Evolutionary conservation across 116 monocot genomes (phyloP), one percentile per base, ranked within the genome.

Genomic region (Phalaenopsis hybrid): DNA sequence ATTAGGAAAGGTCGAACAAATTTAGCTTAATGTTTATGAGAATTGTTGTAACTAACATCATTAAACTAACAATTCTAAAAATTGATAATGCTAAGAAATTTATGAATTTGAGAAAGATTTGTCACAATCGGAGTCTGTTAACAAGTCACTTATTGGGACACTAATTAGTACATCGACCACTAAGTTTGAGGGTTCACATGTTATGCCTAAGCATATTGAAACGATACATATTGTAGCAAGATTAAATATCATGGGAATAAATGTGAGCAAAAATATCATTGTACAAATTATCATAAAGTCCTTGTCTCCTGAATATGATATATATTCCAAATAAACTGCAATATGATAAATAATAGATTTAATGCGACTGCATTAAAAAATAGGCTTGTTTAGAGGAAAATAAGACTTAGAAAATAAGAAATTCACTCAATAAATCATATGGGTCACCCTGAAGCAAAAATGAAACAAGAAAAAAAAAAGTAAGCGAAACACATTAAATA

Each of bases 1-100:
- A 17, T 63, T 82, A 58, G 59, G 77, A 82, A 77, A 44, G 82
- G 31, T 82, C 77, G 41, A 85, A 69, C 16, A 76, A 49, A 55
- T 37, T 77, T 18, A 85, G 81, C 51, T 15, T 85, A 15, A 85
- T 77, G 50, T 77, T 85, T 69, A 85, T 85, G 81, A 31, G 17
- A 8, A 85, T 77, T 48, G 59, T n/a, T 2, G 2, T 85, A 23
- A 45, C 76, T 9, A 37, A 65, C 6, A 81, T 59, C 11, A 82
- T 75, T 58, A 82, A 46, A 48, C 4, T 44, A 6, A 17, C 59
- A 28, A 20, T 77, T 25, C 59, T 57, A 0, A 59, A 82, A 65
- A 77, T 11, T 44, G 57, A 84, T 2, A 58, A 18, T 59, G 73
- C 68, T 57, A 72, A 74, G 23, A 31, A 84, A 77, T 79, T 25